Evolutionary conservation across 2,329 filamentous ascomycete genomes (phyloP), one percentile per base, ranked within the genome.

Genomic region (Colletotrichum camelliae): DNA sequence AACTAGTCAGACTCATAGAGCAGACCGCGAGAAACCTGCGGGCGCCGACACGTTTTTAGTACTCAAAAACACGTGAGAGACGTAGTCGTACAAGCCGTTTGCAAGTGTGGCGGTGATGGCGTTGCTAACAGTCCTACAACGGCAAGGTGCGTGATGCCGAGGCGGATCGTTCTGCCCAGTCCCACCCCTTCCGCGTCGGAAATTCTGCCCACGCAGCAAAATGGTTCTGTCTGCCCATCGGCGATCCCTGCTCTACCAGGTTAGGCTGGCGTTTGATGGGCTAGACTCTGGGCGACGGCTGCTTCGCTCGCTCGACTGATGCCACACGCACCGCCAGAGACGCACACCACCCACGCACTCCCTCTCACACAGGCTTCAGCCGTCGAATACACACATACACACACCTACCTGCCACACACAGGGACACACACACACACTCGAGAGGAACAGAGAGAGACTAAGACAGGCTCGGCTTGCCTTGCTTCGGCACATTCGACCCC

Each of bases 191-290:
- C 73, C 64, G 64, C 27, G 33, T 73, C 21, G 58, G 57, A 73
- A 73, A 68, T 73, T 75, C 70, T 73, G 73, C 73, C 73, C 73
- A 75, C 70, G 73, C 73, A 75, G 73, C 39, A 75, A 75, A 73
- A 73, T 52, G 64, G 18, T 60, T 65, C 55, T 75, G 64, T 68
- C 73, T 73, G 73, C 64, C 64, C 73, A 60, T 52, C 13, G 57
- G 27, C 64, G 64, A 69, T 73, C 64, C 73, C 58, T 75, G 70
- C 73, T 68, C 33, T 33, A 52, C 73, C 57, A 58, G 70, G 70
- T 68, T 75, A 73, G 70, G 62, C 21, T 62, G 64, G 73, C 58
- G 64, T 73, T 68, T 68, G 57, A 65, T 69, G 70, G 70, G 73
- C 70, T 75, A 68, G 70, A 73, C 73, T 75, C 55, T 62, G 72